Conservation (phyloP, 2,329 filamentous ascomycete genomes). For the Gyromitra esculenta region DNA sequence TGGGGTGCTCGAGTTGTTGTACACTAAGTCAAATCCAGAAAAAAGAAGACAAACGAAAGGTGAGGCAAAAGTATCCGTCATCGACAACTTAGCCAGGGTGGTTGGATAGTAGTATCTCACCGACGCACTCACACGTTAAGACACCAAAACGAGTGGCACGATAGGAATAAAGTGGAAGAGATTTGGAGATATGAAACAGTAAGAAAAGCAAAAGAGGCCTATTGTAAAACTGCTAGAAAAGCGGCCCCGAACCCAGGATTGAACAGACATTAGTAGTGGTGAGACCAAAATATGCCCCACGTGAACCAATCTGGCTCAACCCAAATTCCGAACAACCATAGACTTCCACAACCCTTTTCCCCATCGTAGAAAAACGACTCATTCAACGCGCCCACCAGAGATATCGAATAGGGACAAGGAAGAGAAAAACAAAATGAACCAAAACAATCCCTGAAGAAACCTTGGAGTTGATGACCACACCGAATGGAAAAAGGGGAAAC, state of each 20-base stretch:
- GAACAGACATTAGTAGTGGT: slow-evolving; percentile 35
- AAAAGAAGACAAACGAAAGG: slow-evolving; percentile 32
- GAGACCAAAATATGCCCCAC: slow-evolving; percentile 22
- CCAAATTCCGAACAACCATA: slow-evolving; percentile 44
- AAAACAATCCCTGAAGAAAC: slow-evolving; percentile 52
- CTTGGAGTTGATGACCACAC: slow-evolving; percentile 46
- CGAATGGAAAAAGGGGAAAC: slow-evolving; percentile 45
- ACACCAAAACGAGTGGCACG: slow-evolving; percentile 36
- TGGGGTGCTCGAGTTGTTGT: slow-evolving; percentile 27
- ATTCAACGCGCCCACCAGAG: slow-evolving; percentile 51
- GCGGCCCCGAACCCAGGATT: slow-evolving; percentile 32
- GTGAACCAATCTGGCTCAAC: slow-evolving; percentile 27
- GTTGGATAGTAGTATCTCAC: slow-evolving; percentile 46
- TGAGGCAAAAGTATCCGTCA: slow-evolving; percentile 33
- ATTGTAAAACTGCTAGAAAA: slow-evolving; percentile 40
- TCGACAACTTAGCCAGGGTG: slow-evolving; percentile 17
- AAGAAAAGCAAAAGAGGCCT: slow-evolving; percentile 41
- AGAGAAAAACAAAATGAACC: slow-evolving; percentile 51
- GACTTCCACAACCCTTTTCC: slow-evolving; percentile 47
- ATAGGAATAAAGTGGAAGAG: slow-evolving; percentile 39
- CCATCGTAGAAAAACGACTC: slow-evolving; percentile 50
- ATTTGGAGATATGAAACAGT: slow-evolving; percentile 45
- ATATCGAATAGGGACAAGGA: slow-evolving; percentile 53
- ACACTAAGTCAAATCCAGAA: slow-evolving; percentile 26
- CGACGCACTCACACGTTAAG: slow-evolving; percentile 41